Base-by-base conservation (phyloP, 352 stramenopile species). In the Phytophthora idaei region DNA sequence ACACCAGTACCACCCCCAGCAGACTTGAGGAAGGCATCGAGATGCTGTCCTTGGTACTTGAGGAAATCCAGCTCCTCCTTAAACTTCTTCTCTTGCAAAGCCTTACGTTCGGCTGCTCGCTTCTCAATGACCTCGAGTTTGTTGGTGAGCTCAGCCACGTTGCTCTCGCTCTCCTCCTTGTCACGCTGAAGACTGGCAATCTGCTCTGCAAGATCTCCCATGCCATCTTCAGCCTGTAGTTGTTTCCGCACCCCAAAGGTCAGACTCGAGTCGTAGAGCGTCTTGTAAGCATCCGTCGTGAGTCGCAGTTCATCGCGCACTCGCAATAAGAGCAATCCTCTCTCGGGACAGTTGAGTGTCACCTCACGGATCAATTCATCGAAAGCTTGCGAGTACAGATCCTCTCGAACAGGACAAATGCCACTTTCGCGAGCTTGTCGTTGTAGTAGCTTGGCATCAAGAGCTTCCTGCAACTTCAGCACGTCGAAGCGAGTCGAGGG, bases 281-380 rank as follows among this genome's bases (percentile, higher is more conserved):
- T 98, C 75, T 98, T 98, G 85, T 98, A 98, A 4, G 94, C 95
- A 59, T 98, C 95, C 9, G 96, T 97, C 0, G 94, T 97, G 69
- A 98, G 95, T 29, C 87, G 85, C 25, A 97, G 90, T 71, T 98
- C 95, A 80, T 98, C 93, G 6, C 93, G 85, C 27, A 97, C 87
- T n/a, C 95, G 89, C 36, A 98, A 61, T 2, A 98, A 73, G 46
- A 98, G 64, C 31, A 98, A 78, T 7, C 95, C 94, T 45, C 94
- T 80, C 78, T 98, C 94, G 0, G 95, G 90, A 28, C 87, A 89
- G 58, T 98, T 95, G 56, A 98, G 82, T 15, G 92, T 89, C 29
- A 98, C 90, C 65, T 98, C 85, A 17, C 94, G 87, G 47, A 98
- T 98, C 37, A 98, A 77, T 61, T 98, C 94, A 64, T 98, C 89